Evolutionary conservation across 495 filamentous ascomycete species (phyloP).

Genomic region (Aspergillus ostianus): DNA sequence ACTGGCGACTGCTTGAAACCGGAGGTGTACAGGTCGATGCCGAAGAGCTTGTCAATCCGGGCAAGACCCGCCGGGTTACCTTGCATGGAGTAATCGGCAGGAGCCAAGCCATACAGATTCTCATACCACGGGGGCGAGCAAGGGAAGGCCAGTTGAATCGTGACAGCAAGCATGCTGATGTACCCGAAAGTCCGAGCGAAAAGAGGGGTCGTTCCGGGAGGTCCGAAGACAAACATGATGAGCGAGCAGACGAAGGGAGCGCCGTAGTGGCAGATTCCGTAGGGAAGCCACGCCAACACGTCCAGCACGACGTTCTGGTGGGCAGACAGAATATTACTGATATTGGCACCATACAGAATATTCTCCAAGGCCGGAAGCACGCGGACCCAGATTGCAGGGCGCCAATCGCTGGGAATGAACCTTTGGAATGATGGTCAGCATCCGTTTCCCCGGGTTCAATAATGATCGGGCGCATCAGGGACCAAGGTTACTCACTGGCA

Average conservation of each 20-base stretch:
- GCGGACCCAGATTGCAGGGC: conserved; percentile 90
- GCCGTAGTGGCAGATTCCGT: conserved; percentile 84
- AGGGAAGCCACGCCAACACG: conserved; percentile 88
- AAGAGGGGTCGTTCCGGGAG: conserved; percentile 79
- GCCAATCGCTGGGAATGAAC: conserved; percentile 81
- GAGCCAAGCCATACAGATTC: conserved; percentile 80
- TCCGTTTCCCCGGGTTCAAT: background rate
- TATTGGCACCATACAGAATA: conserved; percentile 91
- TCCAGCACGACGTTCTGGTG: conserved; percentile 80
- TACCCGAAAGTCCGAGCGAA: conserved; percentile 87
- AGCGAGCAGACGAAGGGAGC: conserved; percentile 72
- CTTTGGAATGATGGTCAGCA: conserved; percentile 41
- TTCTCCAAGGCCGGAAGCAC: conserved; percentile 95
- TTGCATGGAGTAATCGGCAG: conserved; percentile 86
- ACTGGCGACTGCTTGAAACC: conserved; percentile 83
- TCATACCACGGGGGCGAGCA: conserved; percentile 97
- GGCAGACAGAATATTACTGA: conserved; percentile 91
- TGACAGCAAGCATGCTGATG: conserved; percentile 82
- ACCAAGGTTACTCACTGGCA: conserved; percentile 67
- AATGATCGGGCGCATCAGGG: too few relatives aligned
- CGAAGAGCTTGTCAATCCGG: conserved; percentile 83
- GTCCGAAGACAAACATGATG: conserved; percentile 81
- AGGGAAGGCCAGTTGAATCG: conserved; percentile 83
- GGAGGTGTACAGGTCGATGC: conserved; percentile 88
- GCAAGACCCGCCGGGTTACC: conserved; percentile 86